A percentile compares a stretch with the other conserved stretches of the same genome.
Evolutionary conservation across 179 eudicot species (phyloP).

Genomic region (Silene noctiflora): DNA sequence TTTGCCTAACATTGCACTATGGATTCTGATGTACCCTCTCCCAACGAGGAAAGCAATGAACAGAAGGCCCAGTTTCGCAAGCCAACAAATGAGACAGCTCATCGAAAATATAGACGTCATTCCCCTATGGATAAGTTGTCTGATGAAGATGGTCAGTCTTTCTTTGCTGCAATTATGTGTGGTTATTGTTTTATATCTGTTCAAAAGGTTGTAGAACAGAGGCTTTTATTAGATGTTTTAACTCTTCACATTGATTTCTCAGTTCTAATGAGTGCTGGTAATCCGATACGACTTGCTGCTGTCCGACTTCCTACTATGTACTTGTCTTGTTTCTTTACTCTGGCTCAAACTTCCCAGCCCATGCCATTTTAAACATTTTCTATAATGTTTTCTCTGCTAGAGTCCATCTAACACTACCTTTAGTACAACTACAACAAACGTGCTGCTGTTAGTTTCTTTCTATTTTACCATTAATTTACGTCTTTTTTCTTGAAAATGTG

Average conservation of each 20-base stretch:
- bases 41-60: constrained; percentile 43
- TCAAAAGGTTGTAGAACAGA: background rate
- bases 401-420: background rate
- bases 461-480: background rate
- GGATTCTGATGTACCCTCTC: constrained; percentile 46
- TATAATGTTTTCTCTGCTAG: background rate
- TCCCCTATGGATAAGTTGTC: constrained; percentile 63
- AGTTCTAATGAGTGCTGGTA: background rate
- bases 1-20: constrained; percentile 23
- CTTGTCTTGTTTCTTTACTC: background rate
- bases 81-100: constrained; percentile 64
- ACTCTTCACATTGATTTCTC: background rate
- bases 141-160: constrained; percentile 64
- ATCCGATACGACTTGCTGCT: background rate
- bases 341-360: background rate
- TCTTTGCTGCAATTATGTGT: background rate
- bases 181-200: background rate
- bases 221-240: background rate
- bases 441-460: background rate
- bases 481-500: background rate
- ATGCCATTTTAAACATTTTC: background rate
- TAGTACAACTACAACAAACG: background rate
- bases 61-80: constrained; percentile 68
- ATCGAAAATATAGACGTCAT: constrained; percentile 67
- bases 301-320: background rate